phyloP scores from a whole-genome alignment of 148 eudicot genomes.

The Bassia scoparia region DNA sequence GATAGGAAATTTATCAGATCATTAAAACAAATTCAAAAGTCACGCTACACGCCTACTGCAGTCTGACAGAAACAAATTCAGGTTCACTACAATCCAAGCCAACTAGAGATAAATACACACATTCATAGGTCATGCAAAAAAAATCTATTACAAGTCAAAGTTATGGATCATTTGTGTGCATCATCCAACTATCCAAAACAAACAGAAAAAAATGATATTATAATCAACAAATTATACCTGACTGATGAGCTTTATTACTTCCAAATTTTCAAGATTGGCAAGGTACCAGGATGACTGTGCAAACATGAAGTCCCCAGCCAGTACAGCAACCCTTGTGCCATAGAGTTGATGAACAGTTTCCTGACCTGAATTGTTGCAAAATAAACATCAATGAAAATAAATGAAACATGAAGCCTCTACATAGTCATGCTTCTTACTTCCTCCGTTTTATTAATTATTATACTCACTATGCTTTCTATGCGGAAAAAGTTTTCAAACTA shows the following conservation, averaged over 20 bases:
- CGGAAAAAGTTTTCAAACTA: too few species aligned
- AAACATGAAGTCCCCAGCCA: slow-evolving; percentile 97
- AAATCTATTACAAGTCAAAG: not conserved
- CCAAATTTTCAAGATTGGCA: slow-evolving; percentile 89
- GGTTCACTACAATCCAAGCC: not conserved
- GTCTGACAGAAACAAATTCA: not conserved
- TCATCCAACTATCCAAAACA: not conserved
- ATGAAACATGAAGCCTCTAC: too few species aligned
- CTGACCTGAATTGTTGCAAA: slow-evolving; percentile 44
- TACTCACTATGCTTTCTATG: too few species aligned
- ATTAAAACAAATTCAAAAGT: not conserved
- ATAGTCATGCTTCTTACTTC: too few species aligned
- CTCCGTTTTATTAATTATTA: too few species aligned
- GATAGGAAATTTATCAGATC: not conserved
- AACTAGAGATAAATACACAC: not conserved
- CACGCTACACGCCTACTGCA: not conserved
- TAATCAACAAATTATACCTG: slow-evolving; percentile 45
- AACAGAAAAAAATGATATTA: not conserved
- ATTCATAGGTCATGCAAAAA: too few species aligned
- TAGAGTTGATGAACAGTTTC: slow-evolving; percentile 78
- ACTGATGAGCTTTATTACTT: slow-evolving; percentile 92
- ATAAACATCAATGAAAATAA: not conserved
- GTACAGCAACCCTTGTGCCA: slow-evolving; percentile 91
- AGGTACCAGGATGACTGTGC: slow-evolving; percentile 98
- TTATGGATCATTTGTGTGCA: not conserved